Base-by-base conservation (phyloP, 805 yeast genomes). In the Zygosaccharomyces gambellarensis region DNA sequence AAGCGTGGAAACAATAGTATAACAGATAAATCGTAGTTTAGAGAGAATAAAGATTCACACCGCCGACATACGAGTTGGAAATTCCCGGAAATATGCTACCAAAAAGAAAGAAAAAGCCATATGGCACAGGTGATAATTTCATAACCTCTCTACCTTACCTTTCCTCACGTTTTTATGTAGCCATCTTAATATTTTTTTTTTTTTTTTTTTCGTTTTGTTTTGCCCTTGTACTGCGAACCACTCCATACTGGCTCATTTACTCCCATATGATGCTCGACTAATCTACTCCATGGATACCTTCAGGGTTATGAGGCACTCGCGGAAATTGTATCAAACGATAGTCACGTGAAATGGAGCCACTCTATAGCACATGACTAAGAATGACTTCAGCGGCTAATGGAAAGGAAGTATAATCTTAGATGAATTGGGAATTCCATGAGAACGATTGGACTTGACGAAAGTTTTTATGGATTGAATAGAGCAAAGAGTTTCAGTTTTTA, bases 281-380 rank as follows among this genome's bases (percentile, higher is more conserved):
- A 30, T 22, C 14, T 9, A 8, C 36, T 14, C 17, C 28, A 30
- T 30, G 2, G 22, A 36, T 19, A 42, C 45, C 45, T 42, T 42
- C 45, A 42, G 10, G 45, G 45, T 42, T 42, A 42, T 30, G 14
- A 42, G n/a, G 11, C 22, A 25, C 38, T 8, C 22, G 12, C 19
- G 38, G 14, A 21, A 34, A 17, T 34, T 14, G 14, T 21, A 9
- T 21, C 1, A 12, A 22, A 29, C 17, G 28, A 28, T 2, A 29
- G 5, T 19, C 36, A 42, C 36, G 27, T 30, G 38, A 2, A 17
- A 10, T 1, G 10, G 22, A 34, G 38, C 14, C 38, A 14, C 19
- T 34, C 17, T 17, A 5, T 5, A 7, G 9, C 38, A 34, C 22
- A 21, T 34, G 38, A 6, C 22, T 17, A 4, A 14, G 10, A 8